phyloP scores from a whole-genome alignment of 1,284 basidiomycete species.

The Rhodotorula sp. region DNA sequence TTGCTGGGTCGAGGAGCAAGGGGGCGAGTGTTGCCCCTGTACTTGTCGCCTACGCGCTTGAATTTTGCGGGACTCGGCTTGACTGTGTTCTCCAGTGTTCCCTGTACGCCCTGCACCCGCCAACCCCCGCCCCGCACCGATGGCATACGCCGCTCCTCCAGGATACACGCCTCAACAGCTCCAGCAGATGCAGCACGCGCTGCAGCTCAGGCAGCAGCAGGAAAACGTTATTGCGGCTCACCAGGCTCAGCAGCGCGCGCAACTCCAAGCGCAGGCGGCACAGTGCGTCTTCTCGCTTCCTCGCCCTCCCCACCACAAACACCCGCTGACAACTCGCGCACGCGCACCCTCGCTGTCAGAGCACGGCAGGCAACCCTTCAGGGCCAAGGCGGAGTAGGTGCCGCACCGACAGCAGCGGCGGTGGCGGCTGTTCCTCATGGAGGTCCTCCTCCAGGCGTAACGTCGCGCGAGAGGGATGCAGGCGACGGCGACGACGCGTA shows the following conservation, averaged over 20 bases:
- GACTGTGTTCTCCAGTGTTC: too few species aligned
- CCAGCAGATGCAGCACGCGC: too few species aligned
- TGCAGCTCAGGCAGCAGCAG: too few species aligned
- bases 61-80: too few species aligned
- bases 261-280: not conserved
- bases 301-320: not conserved
- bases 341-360: not conserved
- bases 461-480: slow-evolving; percentile 4
- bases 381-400: not conserved
- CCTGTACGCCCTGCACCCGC: too few species aligned
- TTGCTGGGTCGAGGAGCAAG: too few species aligned
- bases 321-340: not conserved
- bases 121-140: too few species aligned
- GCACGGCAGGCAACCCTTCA: not conserved
- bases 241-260: not conserved
- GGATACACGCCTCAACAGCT: too few species aligned
- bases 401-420: not conserved
- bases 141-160: too few species aligned
- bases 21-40: too few species aligned
- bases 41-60: too few species aligned
- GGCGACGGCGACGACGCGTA: slow-evolving; percentile 26
- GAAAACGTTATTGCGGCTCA: not conserved
- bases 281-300: not conserved
- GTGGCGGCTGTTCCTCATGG: not conserved
- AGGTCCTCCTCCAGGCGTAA: not conserved